Conservation (phyloP, 2,329 filamentous ascomycete genomes). For the Hymenoscyphus repandus region DNA sequence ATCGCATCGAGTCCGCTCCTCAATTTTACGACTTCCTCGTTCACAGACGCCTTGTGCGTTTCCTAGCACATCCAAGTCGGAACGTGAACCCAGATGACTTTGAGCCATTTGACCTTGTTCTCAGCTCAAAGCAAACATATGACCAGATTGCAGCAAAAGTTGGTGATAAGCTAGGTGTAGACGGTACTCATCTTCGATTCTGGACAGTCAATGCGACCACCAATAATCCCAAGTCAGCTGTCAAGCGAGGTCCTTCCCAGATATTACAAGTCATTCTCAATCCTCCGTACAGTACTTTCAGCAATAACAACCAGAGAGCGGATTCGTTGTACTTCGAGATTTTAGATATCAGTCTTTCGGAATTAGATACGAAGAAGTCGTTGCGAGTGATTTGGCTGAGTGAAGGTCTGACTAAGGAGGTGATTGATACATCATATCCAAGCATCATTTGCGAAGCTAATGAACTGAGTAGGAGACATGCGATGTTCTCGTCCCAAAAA, state of each 20-base stretch:
- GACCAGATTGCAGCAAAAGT: conserved; percentile 82
- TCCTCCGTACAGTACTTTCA: conserved; percentile 65
- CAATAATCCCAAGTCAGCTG: conserved; percentile 69
- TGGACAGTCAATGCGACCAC: conserved; percentile 75
- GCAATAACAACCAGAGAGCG: conserved; percentile 62
- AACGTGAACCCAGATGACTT: conserved; percentile 43
- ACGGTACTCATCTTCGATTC: conserved; percentile 85
- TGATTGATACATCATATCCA: conserved; percentile 35
- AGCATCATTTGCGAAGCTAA: conserved; percentile 21
- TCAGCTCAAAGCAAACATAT: conserved; percentile 87
- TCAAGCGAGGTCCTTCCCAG: conserved; percentile 64
- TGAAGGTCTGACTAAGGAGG: conserved; percentile 89
- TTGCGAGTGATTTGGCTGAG: conserved; percentile 79
- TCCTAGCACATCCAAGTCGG: conserved; percentile 64
- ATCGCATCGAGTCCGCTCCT: conserved; percentile 64
- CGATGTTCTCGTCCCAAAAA: conserved; percentile 84
- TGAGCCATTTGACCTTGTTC: conserved; percentile 65
- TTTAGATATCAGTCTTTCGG: conserved; percentile 86
- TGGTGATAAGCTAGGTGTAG: conserved; percentile 68
- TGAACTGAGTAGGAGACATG: conserved; percentile 56
- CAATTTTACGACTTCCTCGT: conserved; percentile 92
- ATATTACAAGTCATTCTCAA: conserved; percentile 76
- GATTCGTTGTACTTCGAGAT: conserved; percentile 91
- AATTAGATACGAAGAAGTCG: conserved; percentile 87
- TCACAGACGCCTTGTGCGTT: conserved; percentile 74